Evolutionary conservation across 2,329 filamentous ascomycete genomes (phyloP).

Genomic region (Trichophyton schoenleinii): DNA sequence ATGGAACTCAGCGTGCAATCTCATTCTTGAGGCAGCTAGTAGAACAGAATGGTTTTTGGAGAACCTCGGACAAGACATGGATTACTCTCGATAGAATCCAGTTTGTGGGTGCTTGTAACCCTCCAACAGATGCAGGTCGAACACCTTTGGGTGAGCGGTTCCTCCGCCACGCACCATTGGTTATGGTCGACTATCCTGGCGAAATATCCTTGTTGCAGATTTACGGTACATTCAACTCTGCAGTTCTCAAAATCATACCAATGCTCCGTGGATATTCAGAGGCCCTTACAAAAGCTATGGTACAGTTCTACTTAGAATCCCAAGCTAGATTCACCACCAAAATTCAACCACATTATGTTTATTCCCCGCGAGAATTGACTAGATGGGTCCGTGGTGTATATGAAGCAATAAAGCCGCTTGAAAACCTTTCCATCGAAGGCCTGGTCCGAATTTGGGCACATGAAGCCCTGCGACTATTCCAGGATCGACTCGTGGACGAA

Average conservation of each 20-base stretch:
- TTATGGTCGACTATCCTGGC: conserved; percentile 99
- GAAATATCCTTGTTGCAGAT: conserved; percentile 92
- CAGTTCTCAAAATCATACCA: conserved; percentile 92
- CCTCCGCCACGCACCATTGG: conserved; percentile 88
- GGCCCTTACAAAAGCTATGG: conserved; percentile 91
- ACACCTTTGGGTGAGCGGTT: conserved; percentile 88
- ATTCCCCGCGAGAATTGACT: conserved; percentile 95
- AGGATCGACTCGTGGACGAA: conserved; percentile 88
- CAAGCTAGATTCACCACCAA: conserved; percentile 89
- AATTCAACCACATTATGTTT: conserved; percentile 97
- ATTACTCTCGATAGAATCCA: conserved; percentile 95
- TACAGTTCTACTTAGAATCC: conserved; percentile 87
- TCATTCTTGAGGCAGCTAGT: conserved; percentile 95
- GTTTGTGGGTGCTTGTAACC: conserved; percentile 97
- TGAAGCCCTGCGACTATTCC: conserved; percentile 89
- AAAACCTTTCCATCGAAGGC: conserved; percentile 76
- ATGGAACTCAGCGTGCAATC: conserved; percentile 92
- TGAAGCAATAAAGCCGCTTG: conserved; percentile 86
- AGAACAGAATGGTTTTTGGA: conserved; percentile 98
- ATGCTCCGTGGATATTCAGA: conserved; percentile 91
- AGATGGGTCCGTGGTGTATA: conserved; percentile 96
- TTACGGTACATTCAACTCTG: conserved; percentile 95
- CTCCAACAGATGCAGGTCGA: conserved; percentile 90
- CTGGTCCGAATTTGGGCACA: conserved; percentile 96
- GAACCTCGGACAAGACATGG: conserved; percentile 94